Conservation (phyloP, 441 rosid genomes). For the Adansonia madagascariensis region DNA sequence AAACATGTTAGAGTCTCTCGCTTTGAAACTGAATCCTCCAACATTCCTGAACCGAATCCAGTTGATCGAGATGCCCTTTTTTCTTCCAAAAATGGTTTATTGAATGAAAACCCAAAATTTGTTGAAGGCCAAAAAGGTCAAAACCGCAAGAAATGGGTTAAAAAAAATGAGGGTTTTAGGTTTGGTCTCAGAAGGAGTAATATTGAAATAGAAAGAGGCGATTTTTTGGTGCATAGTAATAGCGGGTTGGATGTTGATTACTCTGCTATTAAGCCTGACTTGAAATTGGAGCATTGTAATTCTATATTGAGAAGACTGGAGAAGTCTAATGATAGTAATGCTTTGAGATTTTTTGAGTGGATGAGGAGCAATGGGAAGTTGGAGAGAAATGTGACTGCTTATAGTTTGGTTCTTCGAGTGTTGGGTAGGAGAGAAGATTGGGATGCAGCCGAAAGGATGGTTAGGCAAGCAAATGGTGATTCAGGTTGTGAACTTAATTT, state of each 20-base stretch:
- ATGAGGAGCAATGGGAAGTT: slow-evolving; percentile 71
- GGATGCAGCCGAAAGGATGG: slow-evolving; percentile 60
- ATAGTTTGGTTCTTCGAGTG: slow-evolving; percentile 71
- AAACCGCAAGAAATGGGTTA: slow-evolving; percentile 34
- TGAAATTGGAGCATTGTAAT: slow-evolving; percentile 63
- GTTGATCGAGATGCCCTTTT: slow-evolving; percentile 33
- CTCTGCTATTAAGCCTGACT: slow-evolving; percentile 45
- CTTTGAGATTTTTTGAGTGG: slow-evolving; percentile 76
- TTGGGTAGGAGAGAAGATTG: slow-evolving; percentile 73
- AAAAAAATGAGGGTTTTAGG: slow-evolving; percentile 43
- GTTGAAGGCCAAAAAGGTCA: slow-evolving; percentile 28
- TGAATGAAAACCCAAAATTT: slow-evolving; percentile 30
- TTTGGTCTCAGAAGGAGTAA: slow-evolving; percentile 39
- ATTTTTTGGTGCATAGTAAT: slow-evolving; percentile 38
- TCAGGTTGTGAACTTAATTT: slow-evolving; percentile 45
- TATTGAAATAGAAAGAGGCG: slow-evolving; percentile 36
- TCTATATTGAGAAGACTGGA: slow-evolving; percentile 66
- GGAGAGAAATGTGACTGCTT: slow-evolving; percentile 61
- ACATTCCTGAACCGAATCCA: slow-evolving; percentile 31
- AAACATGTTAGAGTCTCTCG: slow-evolving; percentile 44
- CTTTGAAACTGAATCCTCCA: slow-evolving; percentile 40
- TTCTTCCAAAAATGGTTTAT: slow-evolving; percentile 28
- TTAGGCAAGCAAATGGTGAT: slow-evolving; percentile 44
- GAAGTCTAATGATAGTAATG: slow-evolving; percentile 55
- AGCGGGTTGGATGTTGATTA: slow-evolving; percentile 63